Evolutionary conservation across 2,329 filamentous ascomycete genomes (phyloP), one percentile per base, ranked within the genome.

Genomic region (Ascochyta koolunga): DNA sequence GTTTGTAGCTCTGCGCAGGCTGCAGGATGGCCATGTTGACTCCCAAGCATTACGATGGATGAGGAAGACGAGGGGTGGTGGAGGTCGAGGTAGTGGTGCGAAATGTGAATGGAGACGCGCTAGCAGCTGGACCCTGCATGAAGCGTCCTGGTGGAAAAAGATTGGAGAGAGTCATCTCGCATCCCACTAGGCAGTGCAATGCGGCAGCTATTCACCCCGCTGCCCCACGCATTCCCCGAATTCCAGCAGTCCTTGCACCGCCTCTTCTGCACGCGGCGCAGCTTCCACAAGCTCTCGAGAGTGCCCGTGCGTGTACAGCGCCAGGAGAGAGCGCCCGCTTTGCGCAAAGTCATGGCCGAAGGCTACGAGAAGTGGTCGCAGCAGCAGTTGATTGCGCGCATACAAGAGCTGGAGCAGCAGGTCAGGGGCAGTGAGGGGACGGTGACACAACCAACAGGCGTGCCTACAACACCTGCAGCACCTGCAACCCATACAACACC

Each of bases 211-310:
- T 53, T 58, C 47, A 41, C 59, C 51, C 59, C 58, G 59, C 60
- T 69, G 51, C 45, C 64, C 56, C 60, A 59, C 61, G 50, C 61
- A 38, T 71, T 70, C 56, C 65, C 66, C 22, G 68, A 70, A 36
- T 61, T 69, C 32, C 60, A 66, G 10, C 48, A 27, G 19, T 64
- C 64, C 24, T 53, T 71, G 22, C 64, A 69, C 41, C 63, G 56
- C n/a, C 46, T 69, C 19, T 71, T 68, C 58, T 71, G 68, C 56
- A 37, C 57, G 15, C 63, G 54, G 4, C 67, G 67, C 54, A 57
- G 58, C 36, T 70, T 71, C 42, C 71, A 73, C 59, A 71, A 69
- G 46, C 69, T 73, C 11, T 74, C 71, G 7, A 63, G 68, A 41
- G 62, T 70, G 8, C 62, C 69, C 3, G 54, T 60, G 18, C 69